phyloP scores from a whole-genome alignment of 495 filamentous ascomycete genomes.

The Penicillium parvum region DNA sequence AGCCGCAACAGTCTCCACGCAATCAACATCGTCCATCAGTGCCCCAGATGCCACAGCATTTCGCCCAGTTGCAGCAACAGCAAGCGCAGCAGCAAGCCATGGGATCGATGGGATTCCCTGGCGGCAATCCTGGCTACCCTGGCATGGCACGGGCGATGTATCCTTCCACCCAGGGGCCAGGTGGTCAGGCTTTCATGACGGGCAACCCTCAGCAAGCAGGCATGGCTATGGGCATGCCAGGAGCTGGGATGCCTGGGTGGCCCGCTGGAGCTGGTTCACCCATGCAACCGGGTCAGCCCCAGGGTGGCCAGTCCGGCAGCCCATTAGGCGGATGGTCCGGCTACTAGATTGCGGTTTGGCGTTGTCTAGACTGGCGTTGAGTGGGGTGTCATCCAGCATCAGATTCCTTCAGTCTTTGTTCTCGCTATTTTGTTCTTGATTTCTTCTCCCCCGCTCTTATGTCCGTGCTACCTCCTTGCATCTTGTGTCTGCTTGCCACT shows the following conservation, averaged over 20 bases:
- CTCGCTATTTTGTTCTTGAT: conserved; percentile 13
- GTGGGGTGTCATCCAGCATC: conserved; percentile 10
- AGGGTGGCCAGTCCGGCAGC: conserved; percentile 42
- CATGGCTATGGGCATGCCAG: conserved; percentile 40
- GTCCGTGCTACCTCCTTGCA: conserved; percentile 21
- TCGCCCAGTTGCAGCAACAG: conserved; percentile 47
- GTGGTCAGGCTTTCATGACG: conserved; percentile 39
- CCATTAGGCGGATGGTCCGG: conserved; percentile 42
- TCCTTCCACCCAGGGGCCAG: conserved; percentile 34
- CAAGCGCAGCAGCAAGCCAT: conserved; percentile 57
- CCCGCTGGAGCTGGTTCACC: conserved; percentile 29
- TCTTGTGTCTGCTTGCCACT: conserved; percentile 24
- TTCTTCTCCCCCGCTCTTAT: conserved; percentile 9
- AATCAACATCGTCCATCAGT: conserved; percentile 39
- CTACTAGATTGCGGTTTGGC: conserved; percentile 32
- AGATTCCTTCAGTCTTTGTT: conserved; percentile 12
- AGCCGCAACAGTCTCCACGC: conserved; percentile 48
- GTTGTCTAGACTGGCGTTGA: conserved; percentile 32
- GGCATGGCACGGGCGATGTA: conserved; percentile 42
- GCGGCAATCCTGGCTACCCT: conserved; percentile 34
- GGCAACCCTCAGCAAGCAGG: conserved; percentile 37
- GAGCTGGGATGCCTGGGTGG: conserved; percentile 41
- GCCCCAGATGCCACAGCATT: conserved; percentile 41
- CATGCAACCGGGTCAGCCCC: conserved; percentile 44
- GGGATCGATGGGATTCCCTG: conserved; percentile 41